Conservation (phyloP, 306 rosid genomes). For the Lotus japonicus region DNA sequence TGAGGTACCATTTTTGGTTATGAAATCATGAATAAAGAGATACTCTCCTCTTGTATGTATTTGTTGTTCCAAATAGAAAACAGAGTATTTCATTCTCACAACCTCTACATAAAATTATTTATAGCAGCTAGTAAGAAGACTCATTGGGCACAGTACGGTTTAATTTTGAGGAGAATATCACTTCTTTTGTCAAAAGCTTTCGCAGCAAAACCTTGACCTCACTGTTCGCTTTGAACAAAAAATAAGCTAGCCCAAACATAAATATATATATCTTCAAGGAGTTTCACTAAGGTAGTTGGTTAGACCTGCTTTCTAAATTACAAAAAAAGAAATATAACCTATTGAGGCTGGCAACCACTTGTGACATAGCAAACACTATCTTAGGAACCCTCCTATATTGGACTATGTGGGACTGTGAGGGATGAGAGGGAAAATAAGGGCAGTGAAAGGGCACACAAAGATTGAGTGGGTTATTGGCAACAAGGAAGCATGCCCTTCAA, state of each 20-base stretch:
- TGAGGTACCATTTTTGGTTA: not conserved
- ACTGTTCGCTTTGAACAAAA: not conserved
- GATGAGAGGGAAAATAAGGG: not conserved
- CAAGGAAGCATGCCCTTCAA: not conserved
- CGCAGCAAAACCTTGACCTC: not conserved
- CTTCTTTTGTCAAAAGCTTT: not conserved
- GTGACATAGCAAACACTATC: not conserved
- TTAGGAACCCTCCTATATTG: not conserved
- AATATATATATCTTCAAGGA: not conserved
- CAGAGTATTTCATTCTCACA: slow-evolving; percentile 5
- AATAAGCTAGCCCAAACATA: not conserved
- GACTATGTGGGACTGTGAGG: not conserved
- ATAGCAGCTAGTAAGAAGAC: not conserved
- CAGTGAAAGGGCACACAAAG: too few species aligned
- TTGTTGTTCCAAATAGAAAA: not conserved
- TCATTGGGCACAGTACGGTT: not conserved
- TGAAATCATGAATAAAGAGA: not conserved
- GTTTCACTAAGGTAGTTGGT: not conserved
- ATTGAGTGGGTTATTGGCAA: not conserved
- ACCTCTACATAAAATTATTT: not conserved
- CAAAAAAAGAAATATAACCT: not conserved
- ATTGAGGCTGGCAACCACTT: not conserved
- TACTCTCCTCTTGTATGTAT: not conserved
- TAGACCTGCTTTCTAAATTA: not conserved
- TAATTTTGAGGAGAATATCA: not conserved